Percentiles rank a stretch among this genome's conserved stretches.
These are phyloP conservation scores for Ganoderma sinense DNA, from an alignment of 1,284 basidiomycete species.

Conservation along the genomic window DNA sequence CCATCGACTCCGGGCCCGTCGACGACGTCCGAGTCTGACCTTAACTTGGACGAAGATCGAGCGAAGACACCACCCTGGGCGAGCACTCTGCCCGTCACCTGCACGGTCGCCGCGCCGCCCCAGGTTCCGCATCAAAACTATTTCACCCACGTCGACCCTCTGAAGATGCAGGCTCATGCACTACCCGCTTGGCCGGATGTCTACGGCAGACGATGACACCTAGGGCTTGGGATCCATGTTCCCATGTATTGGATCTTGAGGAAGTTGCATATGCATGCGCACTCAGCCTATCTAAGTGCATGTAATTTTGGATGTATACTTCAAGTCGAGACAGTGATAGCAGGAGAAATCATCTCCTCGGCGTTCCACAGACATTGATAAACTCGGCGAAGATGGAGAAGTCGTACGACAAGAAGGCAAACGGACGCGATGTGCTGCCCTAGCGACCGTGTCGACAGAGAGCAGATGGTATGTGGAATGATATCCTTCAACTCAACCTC, in stretches of 20 bases:
- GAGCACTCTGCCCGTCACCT: conserved; percentile 7
- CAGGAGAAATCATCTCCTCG: too few species aligned
- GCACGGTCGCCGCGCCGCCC: conserved; percentile 10
- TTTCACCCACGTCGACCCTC: conserved; percentile 14
- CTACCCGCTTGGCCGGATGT: conserved; percentile 9
- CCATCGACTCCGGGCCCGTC: not conserved
- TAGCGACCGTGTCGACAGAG: not conserved
- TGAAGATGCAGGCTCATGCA: not conserved
- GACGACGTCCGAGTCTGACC: not conserved
- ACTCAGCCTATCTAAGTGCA: too few species aligned
- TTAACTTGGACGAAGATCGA: not conserved
- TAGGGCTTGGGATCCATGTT: too few species aligned
- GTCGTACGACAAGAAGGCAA: not conserved
- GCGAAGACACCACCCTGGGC: conserved; percentile 13
- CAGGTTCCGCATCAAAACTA: conserved; percentile 2
- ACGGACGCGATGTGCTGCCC: not conserved
- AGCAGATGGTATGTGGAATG: not conserved
- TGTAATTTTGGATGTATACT: too few species aligned
- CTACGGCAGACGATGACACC: not conserved
- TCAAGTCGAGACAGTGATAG: too few species aligned
- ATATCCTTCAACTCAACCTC: not conserved
- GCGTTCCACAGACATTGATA: too few species aligned
- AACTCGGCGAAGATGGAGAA: not conserved
- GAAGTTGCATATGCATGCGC: too few species aligned
- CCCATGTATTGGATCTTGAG: too few species aligned